Conservation (phyloP, 208 protist species). For the Trypanosoma boissoni region DNA sequence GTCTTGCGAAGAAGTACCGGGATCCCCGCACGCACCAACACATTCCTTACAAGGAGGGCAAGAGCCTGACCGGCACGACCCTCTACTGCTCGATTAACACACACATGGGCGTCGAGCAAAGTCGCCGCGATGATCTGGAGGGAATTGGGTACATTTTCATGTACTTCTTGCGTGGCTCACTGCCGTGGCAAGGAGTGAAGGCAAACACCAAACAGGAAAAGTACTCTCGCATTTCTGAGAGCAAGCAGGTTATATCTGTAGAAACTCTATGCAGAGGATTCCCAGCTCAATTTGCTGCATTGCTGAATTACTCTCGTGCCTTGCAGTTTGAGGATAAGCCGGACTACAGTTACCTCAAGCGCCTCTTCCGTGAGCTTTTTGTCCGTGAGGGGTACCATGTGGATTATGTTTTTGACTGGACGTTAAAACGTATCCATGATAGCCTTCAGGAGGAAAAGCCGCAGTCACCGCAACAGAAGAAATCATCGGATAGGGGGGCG, state of each 20-base stretch:
- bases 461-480: neutral
- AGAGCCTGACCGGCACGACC: slow-evolving; percentile 72
- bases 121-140: slow-evolving; percentile 85
- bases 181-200: slow-evolving; percentile 95
- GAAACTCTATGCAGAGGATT: slow-evolving; percentile 48
- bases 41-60: slow-evolving; percentile 71
- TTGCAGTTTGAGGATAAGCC: slow-evolving; percentile 70
- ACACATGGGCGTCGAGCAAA: slow-evolving; percentile 95
- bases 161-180: slow-evolving; percentile 96
- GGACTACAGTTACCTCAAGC: slow-evolving; percentile 66
- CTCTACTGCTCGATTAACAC: slow-evolving; percentile 96
- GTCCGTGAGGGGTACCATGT: slow-evolving; percentile 31
- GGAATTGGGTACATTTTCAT: slow-evolving; percentile 93
- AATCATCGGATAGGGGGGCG: neutral
- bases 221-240: slow-evolving; percentile 49
- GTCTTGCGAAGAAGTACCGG: slow-evolving; percentile 73
- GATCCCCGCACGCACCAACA: slow-evolving; percentile 53
- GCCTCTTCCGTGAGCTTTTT: slow-evolving; percentile 43
- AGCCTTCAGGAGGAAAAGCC: neutral
- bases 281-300: slow-evolving; percentile 54
- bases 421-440: slow-evolving; percentile 6
- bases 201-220: neutral
- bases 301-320: slow-evolving; percentile 49
- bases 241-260: slow-evolving; percentile 56
- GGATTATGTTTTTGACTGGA: slow-evolving; percentile 75